Evolutionary conservation across 148 eudicot species (phyloP).

Genomic region (Rhododendron williamsianum): DNA sequence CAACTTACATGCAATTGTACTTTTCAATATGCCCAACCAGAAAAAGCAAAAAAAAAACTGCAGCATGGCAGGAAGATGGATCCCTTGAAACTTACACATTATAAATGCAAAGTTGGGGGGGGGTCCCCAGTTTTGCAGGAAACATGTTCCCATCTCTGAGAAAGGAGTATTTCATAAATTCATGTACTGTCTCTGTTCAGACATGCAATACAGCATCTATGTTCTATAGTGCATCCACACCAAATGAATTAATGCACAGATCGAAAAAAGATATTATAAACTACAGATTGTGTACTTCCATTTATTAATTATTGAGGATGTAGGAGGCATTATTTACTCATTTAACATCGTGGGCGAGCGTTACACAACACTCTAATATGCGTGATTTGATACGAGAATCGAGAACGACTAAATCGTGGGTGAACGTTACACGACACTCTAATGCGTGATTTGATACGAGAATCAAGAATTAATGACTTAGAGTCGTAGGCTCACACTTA

Average conservation of each 20-base stretch:
- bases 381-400: too few species aligned
- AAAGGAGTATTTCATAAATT: constrained; percentile 4
- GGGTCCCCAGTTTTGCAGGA: constrained; percentile 19
- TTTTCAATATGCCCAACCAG: not conserved
- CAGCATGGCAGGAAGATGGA: not conserved
- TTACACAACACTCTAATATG: not conserved
- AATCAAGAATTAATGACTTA: too few species aligned
- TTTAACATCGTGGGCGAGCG: not conserved
- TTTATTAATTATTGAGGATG: not conserved
- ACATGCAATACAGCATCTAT: constrained; percentile 3
- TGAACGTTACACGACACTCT: not conserved
- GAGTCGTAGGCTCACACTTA: not conserved
- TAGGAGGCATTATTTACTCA: not conserved
- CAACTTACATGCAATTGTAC: not conserved
- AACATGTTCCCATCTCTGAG: constrained; percentile 26
- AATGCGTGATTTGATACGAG: too few species aligned
- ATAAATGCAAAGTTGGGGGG: constrained; percentile 4
- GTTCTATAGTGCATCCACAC: not conserved
- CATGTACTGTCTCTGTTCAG: not conserved
- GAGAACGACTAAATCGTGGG: not conserved
- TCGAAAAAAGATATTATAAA: not conserved
- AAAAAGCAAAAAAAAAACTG: not conserved
- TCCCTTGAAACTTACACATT: not conserved
- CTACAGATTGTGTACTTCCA: not conserved
- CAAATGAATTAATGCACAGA: not conserved